Base-by-base conservation (phyloP, 345 rosid species). In the Linum usitatissimum region DNA sequence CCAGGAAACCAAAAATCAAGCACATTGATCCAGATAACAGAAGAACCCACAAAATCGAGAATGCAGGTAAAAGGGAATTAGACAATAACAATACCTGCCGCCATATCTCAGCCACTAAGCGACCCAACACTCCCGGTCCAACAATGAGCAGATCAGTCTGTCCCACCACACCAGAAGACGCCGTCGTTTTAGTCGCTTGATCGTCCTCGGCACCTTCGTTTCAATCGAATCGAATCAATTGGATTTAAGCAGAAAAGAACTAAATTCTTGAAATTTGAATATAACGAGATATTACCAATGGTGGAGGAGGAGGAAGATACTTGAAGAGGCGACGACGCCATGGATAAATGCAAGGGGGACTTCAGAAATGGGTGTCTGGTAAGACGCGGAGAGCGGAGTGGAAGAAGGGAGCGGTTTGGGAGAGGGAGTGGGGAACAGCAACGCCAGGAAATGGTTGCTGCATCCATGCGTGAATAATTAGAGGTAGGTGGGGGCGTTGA, bases 71-170 rank as follows among this genome's bases (percentile, higher is more conserved):
- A 34, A 38, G 13, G 5, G 2, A 45, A 13, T 17, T 9, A 65
- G 60, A 19, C 19, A 61, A 14, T 2, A 10, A 12, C 10, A 3
- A 10, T 77, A 92, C 99, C 95, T 83, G 71, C 61, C 80, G 80
- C 99, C 97, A 93, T 59, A 82, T 71, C 73, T 90, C 77, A 19
- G 96, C 99, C 36, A 87, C 99, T 69, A 90, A 77, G 57, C 97
- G 99, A 70, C 99, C 97, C 51, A 93, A 94, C 76, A 90, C 96
- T 59, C 99, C 99, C 0, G 99, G 91, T 54, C 99, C 99, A 14
- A 93, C 87, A 63, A 93, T 86, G 60, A 90, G 74, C 67, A 93
- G 74, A 86, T 93, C 97, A 58, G 77, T 62, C 71, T 77, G 76
- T 9, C 93, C 94, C 56, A 87, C 78, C 60, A 67, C 53, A 23